Evolutionary conservation across 2,329 filamentous ascomycete genomes (phyloP).

Genomic region (Talaromyces pinophilus): DNA sequence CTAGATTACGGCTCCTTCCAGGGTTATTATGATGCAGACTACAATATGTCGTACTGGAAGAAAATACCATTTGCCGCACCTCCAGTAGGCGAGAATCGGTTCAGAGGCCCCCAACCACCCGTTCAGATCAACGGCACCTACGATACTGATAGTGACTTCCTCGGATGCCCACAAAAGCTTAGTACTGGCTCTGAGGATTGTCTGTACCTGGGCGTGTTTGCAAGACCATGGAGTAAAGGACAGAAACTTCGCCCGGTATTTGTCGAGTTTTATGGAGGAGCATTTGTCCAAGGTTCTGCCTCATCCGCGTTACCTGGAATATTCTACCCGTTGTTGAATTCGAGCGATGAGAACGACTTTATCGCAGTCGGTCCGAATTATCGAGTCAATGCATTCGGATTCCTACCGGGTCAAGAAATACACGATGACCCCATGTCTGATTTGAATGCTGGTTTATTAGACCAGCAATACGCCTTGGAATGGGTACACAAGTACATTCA

Average conservation of each 20-base stretch:
- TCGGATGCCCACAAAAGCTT: not conserved
- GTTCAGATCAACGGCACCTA: not conserved
- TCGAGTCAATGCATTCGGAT: not conserved
- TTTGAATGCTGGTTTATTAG: slow-evolving; percentile 21
- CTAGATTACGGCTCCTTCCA: not conserved
- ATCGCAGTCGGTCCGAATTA: not conserved
- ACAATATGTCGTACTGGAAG: slow-evolving; percentile 60
- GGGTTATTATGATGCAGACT: not conserved
- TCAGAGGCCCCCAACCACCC: slow-evolving; percentile 62
- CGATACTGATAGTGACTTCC: not conserved
- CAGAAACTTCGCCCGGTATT: not conserved
- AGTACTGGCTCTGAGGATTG: not conserved
- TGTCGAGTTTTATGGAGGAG: not conserved
- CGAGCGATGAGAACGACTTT: not conserved
- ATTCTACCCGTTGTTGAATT: not conserved
- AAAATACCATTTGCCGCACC: slow-evolving; percentile 64
- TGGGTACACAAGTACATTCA: slow-evolving; percentile 34
- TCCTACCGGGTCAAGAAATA: not conserved
- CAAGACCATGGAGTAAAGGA: not conserved
- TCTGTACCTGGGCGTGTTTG: not conserved
- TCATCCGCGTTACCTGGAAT: not conserved
- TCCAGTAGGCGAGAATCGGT: slow-evolving; percentile 59
- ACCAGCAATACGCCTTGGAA: slow-evolving; percentile 26
- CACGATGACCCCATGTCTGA: not conserved
- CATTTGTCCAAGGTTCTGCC: not conserved